Evolutionary conservation across 352 stramenopile species (phyloP).

Genomic region (Phytophthora fragariaefolia): DNA sequence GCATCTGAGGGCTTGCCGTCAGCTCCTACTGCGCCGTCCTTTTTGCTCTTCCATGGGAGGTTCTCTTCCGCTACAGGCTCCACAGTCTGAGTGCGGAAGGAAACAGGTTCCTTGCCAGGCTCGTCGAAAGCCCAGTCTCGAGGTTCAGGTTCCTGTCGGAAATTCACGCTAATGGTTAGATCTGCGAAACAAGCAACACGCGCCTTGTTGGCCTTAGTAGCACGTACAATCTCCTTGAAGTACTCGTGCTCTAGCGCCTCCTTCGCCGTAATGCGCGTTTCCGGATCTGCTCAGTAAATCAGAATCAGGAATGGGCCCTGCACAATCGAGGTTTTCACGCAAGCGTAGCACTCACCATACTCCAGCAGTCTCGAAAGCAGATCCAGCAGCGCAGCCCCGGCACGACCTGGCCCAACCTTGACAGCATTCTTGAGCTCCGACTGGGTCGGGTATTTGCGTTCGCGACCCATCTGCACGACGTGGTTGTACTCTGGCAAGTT

Average conservation of each 20-base stretch:
- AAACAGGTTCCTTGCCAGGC: constrained; percentile 84
- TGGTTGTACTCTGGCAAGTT: constrained; percentile 86
- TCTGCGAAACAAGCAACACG: neutral
- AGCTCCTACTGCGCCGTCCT: constrained; percentile 41
- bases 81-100: constrained; percentile 86
- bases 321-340: neutral
- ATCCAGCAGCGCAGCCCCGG: constrained; percentile 77
- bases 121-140: constrained; percentile 90
- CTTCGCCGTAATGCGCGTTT: constrained; percentile 90
- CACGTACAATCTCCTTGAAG: constrained; percentile 89
- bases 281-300: constrained; percentile 67
- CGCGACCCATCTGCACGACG: constrained; percentile 83
- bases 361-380: constrained; percentile 80
- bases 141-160: constrained; percentile 74
- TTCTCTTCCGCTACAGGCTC: constrained; percentile 77
- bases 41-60: constrained; percentile 74
- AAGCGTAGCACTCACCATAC: constrained; percentile 61
- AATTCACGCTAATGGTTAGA: neutral
- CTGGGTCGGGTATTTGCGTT: constrained; percentile 84
- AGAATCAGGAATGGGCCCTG: neutral
- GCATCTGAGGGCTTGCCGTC: constrained; percentile 38
- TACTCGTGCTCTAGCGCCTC: constrained; percentile 94
- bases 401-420: constrained; percentile 80
- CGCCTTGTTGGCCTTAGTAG: no score
- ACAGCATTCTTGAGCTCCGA: constrained; percentile 88